Percentiles rank a stretch among this genome's conserved stretches.
Evolutionary conservation across 1,284 basidiomycete species (phyloP).

Genomic region (Sanguinoderma infundibulare): DNA sequence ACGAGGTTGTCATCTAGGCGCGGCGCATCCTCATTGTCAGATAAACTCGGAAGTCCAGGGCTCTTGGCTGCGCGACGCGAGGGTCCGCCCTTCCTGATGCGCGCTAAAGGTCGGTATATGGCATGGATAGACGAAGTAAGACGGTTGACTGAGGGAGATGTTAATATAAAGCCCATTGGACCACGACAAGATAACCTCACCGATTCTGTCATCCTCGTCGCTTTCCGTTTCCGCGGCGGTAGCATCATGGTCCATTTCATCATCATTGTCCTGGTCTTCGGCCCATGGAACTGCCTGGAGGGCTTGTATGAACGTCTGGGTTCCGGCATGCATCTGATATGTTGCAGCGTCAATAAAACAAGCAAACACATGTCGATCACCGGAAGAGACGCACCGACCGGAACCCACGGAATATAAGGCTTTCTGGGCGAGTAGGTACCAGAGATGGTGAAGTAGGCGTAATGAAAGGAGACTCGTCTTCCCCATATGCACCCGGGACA

Average conservation of each 20-base stretch:
- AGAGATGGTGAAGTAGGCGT: slow-evolving; percentile 68
- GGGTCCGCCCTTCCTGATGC: slow-evolving; percentile 53
- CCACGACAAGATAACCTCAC: slow-evolving; percentile 29
- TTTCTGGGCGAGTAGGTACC: slow-evolving; percentile 44
- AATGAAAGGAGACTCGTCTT: slow-evolving; percentile 81
- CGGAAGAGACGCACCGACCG: slow-evolving; percentile 55
- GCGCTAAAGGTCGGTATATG: slow-evolving; percentile 81
- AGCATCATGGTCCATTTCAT: slow-evolving; percentile 52
- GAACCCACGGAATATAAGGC: slow-evolving; percentile 61
- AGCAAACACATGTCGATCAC: slow-evolving; percentile 10
- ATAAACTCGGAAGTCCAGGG: slow-evolving; percentile 27
- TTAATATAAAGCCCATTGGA: neutral
- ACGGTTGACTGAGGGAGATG: slow-evolving; percentile 34
- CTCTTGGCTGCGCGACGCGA: slow-evolving; percentile 21
- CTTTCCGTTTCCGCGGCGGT: slow-evolving; percentile 56
- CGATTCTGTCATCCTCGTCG: slow-evolving; percentile 59
- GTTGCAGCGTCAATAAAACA: slow-evolving; percentile 5
- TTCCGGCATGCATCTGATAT: slow-evolving; percentile 73
- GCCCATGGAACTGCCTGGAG: slow-evolving; percentile 81
- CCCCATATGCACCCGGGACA: slow-evolving; percentile 12
- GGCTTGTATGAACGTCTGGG: slow-evolving; percentile 84
- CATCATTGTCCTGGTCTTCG: slow-evolving; percentile 68
- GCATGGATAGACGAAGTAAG: slow-evolving; percentile 85
- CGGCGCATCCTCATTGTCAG: slow-evolving; percentile 34
- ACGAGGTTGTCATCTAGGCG: slow-evolving; percentile 36